These are phyloP conservation scores for Curvularia hawaiiensis DNA, from an alignment of 2,329 filamentous ascomycete genomes.

Conservation along the genomic window DNA sequence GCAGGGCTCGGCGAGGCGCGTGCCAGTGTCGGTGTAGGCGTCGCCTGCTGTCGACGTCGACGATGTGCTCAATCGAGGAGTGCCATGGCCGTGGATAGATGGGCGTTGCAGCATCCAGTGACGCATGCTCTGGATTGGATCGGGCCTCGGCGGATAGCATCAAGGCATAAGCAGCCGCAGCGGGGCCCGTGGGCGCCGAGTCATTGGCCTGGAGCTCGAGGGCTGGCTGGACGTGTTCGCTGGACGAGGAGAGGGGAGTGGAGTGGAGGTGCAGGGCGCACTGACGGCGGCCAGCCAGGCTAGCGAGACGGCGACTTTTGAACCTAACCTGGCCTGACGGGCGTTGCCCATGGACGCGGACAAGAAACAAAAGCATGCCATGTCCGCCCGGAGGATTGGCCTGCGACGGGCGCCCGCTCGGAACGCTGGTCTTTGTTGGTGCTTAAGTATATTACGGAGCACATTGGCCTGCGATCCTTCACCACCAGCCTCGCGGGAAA, in stretches of 20 bases:
- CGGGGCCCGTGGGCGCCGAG: background rate
- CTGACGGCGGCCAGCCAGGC: constrained; percentile 8
- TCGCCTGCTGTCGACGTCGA: no score
- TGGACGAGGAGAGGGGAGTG: background rate
- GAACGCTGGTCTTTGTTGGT: background rate
- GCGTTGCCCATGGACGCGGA: constrained; percentile 20
- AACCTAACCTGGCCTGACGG: constrained; percentile 13
- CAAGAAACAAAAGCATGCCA: constrained; percentile 8
- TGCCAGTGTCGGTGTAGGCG: constrained; percentile 21
- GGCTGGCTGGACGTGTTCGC: background rate
- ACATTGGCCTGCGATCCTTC: no score
- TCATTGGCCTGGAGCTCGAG: background rate
- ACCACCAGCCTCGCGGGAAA: background rate
- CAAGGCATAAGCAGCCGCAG: background rate
- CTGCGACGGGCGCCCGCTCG: constrained; percentile 9
- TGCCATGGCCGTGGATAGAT: background rate
- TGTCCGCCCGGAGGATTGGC: constrained; percentile 8
- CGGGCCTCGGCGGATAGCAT: constrained; percentile 1
- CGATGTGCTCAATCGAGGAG: no score
- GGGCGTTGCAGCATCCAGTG: no score
- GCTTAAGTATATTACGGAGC: no score
- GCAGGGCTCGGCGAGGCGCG: constrained; percentile 19
- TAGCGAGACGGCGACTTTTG: constrained; percentile 23
- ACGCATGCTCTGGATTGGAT: background rate
- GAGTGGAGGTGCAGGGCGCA: background rate